phyloP scores from a whole-genome alignment of 2,329 filamentous ascomycete genomes.

The Pochonia chlamydosporia region DNA sequence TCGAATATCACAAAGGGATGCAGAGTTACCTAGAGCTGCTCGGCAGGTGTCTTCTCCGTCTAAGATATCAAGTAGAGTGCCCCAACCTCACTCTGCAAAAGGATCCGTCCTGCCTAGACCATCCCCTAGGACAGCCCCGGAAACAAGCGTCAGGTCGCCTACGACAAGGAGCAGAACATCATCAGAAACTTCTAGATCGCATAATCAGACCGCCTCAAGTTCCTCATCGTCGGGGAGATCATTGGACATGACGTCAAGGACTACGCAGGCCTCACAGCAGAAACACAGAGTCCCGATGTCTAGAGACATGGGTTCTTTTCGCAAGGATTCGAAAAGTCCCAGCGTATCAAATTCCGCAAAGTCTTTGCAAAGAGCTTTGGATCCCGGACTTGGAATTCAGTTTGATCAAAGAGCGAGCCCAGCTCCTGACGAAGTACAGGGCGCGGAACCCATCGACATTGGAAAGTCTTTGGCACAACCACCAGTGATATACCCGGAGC shows the following conservation, averaged over 20 bases:
- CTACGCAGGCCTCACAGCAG: not conserved
- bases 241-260: conserved; percentile 30
- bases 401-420: conserved; percentile 36
- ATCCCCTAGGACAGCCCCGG: conserved; percentile 19
- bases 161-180: conserved; percentile 28
- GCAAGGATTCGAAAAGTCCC: conserved; percentile 31
- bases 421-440: conserved; percentile 38
- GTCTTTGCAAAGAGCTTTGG: conserved; percentile 30
- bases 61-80: conserved; percentile 15
- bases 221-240: conserved; percentile 28
- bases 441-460: conserved; percentile 36
- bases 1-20: conserved; percentile 15
- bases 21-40: conserved; percentile 12
- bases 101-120: conserved; percentile 20
- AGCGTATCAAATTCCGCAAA: conserved; percentile 30
- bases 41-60: conserved; percentile 13
- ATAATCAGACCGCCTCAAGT: conserved; percentile 25
- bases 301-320: conserved; percentile 34
- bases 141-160: conserved; percentile 35
- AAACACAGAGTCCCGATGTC: not conserved
- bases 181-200: conserved; percentile 24
- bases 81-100: conserved; percentile 16
- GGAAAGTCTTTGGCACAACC: conserved; percentile 31
- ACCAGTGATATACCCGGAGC: conserved; percentile 50
- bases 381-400: conserved; percentile 27